Base-by-base conservation (phyloP, 352 stramenopile species). In the Phytophthora pseudosyringae region DNA sequence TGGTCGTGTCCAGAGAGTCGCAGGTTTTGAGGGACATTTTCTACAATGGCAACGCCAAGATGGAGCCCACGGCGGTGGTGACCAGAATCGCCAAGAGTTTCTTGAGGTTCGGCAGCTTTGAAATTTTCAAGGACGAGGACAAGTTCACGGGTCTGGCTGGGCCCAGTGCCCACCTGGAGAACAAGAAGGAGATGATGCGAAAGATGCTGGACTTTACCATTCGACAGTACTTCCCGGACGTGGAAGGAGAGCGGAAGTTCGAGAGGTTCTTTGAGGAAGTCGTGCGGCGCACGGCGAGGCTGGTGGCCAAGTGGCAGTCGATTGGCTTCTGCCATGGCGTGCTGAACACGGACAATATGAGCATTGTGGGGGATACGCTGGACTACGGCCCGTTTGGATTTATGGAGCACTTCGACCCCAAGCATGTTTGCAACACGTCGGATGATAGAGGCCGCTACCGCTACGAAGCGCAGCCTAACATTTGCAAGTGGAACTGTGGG, bases 61-160 rank as follows among this genome's bases (percentile, higher is more conserved):
- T 84, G 46, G 92, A 98, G 67, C 88, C 82, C 2, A 89, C 81
- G 0, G 89, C 90, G 16, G 90, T 97, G 12, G 83, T 97, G 9
- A 78, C 90, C 43, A 82, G 96, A 56, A 89, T 99, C 33, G 93
- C 94, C 1, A 81, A 88, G 15, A 98, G 76, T 44, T 99, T 99
- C 64, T 62, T 98, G 5, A 82, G 97, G 39, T 97, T 99, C 63
- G 97, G 97, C 21, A 97, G 94, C 66, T 96, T 99, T 47, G 97
- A 99, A 76, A 88, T 99, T 59, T 98, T 98, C 75, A 97, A 97
- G 58, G 62, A 77, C 9, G 75, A 72, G 38, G 89, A 97, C 50
- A 29, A 73, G 3, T 51, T 74, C 21, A 93, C 87, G 9, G 88
- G 81, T 0, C 73, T 87, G 18, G 54, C 66, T 4, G 91, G 91